Evolutionary conservation across 352 stramenopile species (phyloP), one percentile per base, ranked within the genome.

Genomic region (Blastocystis sp.): DNA sequence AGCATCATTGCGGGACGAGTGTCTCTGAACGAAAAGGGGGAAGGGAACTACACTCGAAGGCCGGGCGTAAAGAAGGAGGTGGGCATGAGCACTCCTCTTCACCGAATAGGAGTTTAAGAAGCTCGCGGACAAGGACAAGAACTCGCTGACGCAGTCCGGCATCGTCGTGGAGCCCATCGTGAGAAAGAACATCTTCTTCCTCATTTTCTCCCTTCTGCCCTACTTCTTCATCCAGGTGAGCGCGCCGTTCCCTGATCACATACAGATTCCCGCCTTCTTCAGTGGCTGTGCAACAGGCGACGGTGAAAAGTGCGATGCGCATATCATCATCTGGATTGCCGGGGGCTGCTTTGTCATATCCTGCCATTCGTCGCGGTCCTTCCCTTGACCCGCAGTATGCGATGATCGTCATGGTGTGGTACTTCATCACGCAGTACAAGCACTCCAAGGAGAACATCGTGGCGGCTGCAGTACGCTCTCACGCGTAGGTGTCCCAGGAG

Each of bases 201-300:
- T 98, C 93, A 92, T 96, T 48, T 76, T 94, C 65, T 98, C 95
- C 38, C 93, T 93, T 34, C 89, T 97, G 81, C 95, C 96, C 88
- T 98, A 98, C 90, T 91, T 98, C 65, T 93, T 98, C 59, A 94
- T 98, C 86, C 94, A 98, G 90, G 89, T 96, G 14, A 7, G 62
- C 14, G 28, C 28, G 5, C 14, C 28, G 7, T 69, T 14, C 28
- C 14, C 28, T 5, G 14, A 7, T 45, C 40, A 69, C 40, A 64
- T 14, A 69, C 7, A 69, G 62, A 80, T 80, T 45, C 70, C 70
- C 9, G 70, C 70, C 9, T 80, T 80, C 60, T 67, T 67, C 60
- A 80, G 70, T 56, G 70, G 70, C 7, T 80, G 70, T 64, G 41
- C 53, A 4, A 67, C 60, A 19, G 70, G 70, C n/a, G 34, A 21